Percentiles rank a stretch among this genome's conserved stretches.
Evolutionary conservation across 352 stramenopile genomes (phyloP).

Genomic region (Phytophthora pinifolia): DNA sequence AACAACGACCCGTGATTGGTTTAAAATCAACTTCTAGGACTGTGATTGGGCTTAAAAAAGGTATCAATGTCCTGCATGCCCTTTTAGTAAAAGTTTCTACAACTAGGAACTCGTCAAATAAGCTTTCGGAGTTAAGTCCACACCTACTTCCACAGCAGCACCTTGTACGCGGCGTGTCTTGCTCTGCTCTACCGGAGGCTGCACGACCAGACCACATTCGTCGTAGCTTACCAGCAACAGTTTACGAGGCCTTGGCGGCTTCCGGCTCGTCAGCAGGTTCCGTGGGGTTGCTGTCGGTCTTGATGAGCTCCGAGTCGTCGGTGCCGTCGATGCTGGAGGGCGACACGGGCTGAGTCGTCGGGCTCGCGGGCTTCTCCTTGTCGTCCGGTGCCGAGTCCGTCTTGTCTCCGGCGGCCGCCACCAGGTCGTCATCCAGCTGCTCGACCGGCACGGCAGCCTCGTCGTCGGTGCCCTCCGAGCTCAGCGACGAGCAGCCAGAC

Average conservation of each 20-base stretch:
- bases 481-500: constrained; percentile 62
- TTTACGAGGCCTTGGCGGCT: constrained; percentile 24
- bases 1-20: constrained; percentile 13
- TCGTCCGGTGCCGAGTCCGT: constrained; percentile 2
- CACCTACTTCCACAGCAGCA: no score
- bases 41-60: constrained; percentile 12
- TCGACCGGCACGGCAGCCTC: constrained; percentile 37
- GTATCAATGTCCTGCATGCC: background rate
- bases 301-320: constrained; percentile 23
- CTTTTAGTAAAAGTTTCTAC: no score
- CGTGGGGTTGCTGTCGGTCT: constrained; percentile 22
- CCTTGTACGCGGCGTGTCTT: constrained; percentile 20
- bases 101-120: constrained; percentile 24
- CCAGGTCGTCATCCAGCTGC: constrained; percentile 26
- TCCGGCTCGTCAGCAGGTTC: constrained; percentile 16
- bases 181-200: constrained; percentile 20
- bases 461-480: constrained; percentile 34
- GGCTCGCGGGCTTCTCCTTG: constrained; percentile 18
- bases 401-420: constrained; percentile 11
- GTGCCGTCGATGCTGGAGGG: constrained; percentile 27
- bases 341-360: constrained; percentile 26
- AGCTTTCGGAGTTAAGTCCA: no score
- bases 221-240: constrained; percentile 28
- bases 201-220: constrained; percentile 10
- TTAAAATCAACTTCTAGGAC: background rate